Evolutionary conservation across 768 basidiomycete genomes (phyloP).

Genomic region (Phylloporus sp.): DNA sequence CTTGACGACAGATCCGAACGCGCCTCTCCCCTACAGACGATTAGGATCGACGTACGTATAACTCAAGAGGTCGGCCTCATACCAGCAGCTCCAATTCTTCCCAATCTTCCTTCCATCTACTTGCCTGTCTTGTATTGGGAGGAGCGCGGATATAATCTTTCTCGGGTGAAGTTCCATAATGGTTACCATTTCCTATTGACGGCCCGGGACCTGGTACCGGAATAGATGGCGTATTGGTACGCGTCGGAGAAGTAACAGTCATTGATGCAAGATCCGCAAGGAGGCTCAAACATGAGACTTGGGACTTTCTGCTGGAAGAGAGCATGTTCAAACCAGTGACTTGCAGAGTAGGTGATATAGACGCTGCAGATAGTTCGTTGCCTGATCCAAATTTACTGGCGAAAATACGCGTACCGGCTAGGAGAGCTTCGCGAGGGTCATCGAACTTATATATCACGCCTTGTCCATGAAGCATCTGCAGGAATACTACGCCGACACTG

Average conservation of each 20-base stretch:
- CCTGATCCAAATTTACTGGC: background rate
- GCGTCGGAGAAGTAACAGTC: constrained; percentile 25
- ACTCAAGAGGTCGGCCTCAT: constrained; percentile 1
- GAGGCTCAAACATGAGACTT: constrained; percentile 51
- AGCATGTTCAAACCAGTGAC: constrained; percentile 58
- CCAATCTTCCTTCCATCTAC: constrained; percentile 91
- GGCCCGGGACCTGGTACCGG: constrained; percentile 36
- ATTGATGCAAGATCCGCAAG: constrained; percentile 52
- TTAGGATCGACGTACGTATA: background rate
- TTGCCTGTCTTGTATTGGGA: constrained; percentile 45
- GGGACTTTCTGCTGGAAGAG: constrained; percentile 48
- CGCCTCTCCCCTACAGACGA: constrained; percentile 68
- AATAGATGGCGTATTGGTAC: constrained; percentile 17
- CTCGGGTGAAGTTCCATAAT: constrained; percentile 53
- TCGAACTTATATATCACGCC: constrained; percentile 54
- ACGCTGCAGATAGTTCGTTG: constrained; percentile 34
- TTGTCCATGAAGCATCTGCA: constrained; percentile 84
- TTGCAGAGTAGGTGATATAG: constrained; percentile 48
- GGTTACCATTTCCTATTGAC: constrained; percentile 39
- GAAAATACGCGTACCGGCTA: constrained; percentile 38
- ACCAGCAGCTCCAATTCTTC: constrained; percentile 86
- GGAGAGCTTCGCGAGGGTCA: constrained; percentile 54
- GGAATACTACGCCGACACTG: constrained; percentile 67
- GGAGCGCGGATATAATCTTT: constrained; percentile 51
- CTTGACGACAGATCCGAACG: constrained; percentile 92